These are phyloP conservation scores for Agrocybe praecox DNA, from an alignment of 768 basidiomycete species.

Conservation along the genomic window DNA sequence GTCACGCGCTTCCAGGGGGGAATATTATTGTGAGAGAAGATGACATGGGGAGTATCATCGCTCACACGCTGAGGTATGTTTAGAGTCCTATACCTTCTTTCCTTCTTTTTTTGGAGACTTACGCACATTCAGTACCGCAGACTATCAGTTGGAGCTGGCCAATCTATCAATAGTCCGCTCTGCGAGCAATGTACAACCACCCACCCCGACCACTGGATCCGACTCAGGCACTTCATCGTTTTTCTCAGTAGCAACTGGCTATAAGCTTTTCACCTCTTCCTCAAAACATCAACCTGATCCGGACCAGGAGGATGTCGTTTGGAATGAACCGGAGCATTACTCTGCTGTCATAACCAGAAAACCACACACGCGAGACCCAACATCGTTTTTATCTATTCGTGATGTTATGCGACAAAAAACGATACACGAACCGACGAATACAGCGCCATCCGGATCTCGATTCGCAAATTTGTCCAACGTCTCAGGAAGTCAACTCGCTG, in stretches of 20 bases:
- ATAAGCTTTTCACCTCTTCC: conserved; percentile 50
- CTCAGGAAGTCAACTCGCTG: neutral
- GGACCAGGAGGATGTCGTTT: conserved; percentile 56
- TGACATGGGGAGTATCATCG: conserved; percentile 81
- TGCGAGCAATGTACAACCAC: conserved; percentile 17
- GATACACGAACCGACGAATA: conserved; percentile 22
- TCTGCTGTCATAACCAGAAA: conserved; percentile 64
- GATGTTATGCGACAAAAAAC: conserved; percentile 63
- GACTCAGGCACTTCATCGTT: conserved; percentile 44
- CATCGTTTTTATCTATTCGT: conserved; percentile 57
- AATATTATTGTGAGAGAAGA: conserved; percentile 68
- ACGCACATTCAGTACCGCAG: conserved; percentile 46
- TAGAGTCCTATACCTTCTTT: neutral
- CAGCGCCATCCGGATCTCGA: conserved; percentile 9
- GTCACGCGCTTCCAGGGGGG: conserved; percentile 67
- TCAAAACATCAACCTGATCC: conserved; percentile 52
- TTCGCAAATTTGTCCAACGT: conserved; percentile 19
- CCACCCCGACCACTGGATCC: conserved; percentile 23
- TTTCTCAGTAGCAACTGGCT: conserved; percentile 48
- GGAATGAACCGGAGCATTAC: conserved; percentile 64
- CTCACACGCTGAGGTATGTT: conserved; percentile 69
- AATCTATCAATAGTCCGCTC: conserved; percentile 36
- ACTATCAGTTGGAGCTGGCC: conserved; percentile 55
- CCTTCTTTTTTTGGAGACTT: conserved; percentile 3
- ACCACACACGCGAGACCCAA: conserved; percentile 62